Evolutionary conservation across 2,329 filamentous ascomycete species (phyloP), one percentile per base, ranked within the genome.

Genomic region (Curvularia eragrostidis): DNA sequence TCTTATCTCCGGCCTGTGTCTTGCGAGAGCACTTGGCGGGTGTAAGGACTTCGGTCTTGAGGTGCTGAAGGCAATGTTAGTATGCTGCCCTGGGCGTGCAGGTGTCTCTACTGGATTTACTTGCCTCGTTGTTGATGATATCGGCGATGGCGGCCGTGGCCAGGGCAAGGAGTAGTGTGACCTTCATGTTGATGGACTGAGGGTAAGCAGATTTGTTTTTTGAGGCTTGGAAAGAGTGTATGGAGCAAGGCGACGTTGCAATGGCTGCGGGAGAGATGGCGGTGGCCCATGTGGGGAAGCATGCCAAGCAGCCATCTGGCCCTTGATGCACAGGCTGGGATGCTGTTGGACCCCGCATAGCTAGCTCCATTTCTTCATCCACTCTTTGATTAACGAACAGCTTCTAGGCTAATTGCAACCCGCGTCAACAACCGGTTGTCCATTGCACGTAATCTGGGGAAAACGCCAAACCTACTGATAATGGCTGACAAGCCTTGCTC

Each of bases 11-110:
- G 41, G 71, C 66, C 56, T 75, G 67, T 19, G 79, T 90, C 81
- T 91, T 93, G 78, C 92, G 89, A 49, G 87, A 86, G 83, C 93
- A 97, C 67, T 91, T 86, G 63, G 91, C 89, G 24, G 85, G 81
- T 58, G 87, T 83, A 50, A 88, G 90, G 66, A 91, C 87, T 65
- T 96, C 87, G 75, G 97, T 91, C 78, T 90, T 85, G 67, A 97
- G 86, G 56, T 80, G 77, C 67, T 89, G 58, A 82, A 77, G 13
- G 28, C n/a, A 3, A 10, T 52, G 58, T 70, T 61, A 71, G 65
- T 44, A 24, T 3, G 42, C 43, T 46, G 39, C 50, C 3, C 19
- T 23, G 47, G 21, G 13, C n/a, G 47, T 21, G 24, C 42, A 43
- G 32, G 39, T 32, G 5, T 9, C 7, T 15, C 30, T 21, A 19